Evolutionary conservation across 2,329 filamentous ascomycete genomes (phyloP), one percentile per base, ranked within the genome.

Genomic region (Graphium sp.): DNA sequence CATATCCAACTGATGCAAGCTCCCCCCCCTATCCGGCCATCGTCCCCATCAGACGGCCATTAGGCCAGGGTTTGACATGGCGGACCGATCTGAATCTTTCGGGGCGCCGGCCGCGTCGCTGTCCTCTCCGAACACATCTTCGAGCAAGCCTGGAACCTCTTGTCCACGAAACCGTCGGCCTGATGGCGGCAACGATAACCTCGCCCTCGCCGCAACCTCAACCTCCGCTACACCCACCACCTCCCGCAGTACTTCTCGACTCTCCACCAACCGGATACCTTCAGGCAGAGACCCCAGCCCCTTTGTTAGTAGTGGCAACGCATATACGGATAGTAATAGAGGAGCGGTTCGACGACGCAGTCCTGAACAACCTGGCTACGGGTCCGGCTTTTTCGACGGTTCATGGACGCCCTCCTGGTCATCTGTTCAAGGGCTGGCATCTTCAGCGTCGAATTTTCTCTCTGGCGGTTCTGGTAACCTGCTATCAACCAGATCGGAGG

Each of bases 341-440:
- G n/a, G n/a, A n/a, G n/a, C n/a, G 16, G 25, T 20, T 16, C 12
- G 29, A 12, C 28, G 30, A 28, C 22, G 26, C 10, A 30, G 24
- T 47, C 50, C 24, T 53, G 50, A 23, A 46, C 51, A 26, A 51
- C 55, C 17, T 49, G 24, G 18, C 14, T 21, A 21, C 12, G 30
- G 30, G 12, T 18, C 25, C 5, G 30, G 30, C 5, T 51, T 67
- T 26, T 45, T 67, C 7, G 62, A 59, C 30, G 56, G 61, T 25
- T 58, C 63, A 3, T 65, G 62, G 54, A 48, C 56, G 2, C 56
- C 64, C 18, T 60, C 56, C 40, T 71, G 66, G 66, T 52, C 58
- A 4, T 65, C 64, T 5, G 57, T 71, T 3, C 60, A 66, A 33
- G 62, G 59, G 21, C 53, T 71, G 29, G 62, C 66, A 5, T 53